These are phyloP conservation scores for Mollisiaceae sp. DNA, from an alignment of 2,329 filamentous ascomycete species.

Conservation along the genomic window DNA sequence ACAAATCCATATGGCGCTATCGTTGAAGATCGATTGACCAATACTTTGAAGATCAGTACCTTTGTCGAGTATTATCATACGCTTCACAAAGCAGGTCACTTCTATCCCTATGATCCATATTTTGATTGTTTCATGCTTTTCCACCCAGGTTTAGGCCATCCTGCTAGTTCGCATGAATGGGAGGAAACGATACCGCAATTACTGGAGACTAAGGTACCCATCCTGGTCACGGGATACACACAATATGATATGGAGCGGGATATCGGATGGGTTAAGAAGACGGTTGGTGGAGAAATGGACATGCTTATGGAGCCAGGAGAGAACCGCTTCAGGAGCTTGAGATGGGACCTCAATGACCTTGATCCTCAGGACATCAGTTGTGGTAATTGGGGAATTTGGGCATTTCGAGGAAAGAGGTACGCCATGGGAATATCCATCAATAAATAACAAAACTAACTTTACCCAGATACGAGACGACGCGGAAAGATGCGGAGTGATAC, in stretches of 20 bases:
- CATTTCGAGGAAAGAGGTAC: slow-evolving; percentile 95
- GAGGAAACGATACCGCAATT: slow-evolving; percentile 85
- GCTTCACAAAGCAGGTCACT: slow-evolving; percentile 87
- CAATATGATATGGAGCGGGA: slow-evolving; percentile 94
- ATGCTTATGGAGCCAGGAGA: slow-evolving; percentile 89
- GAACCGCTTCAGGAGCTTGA: slow-evolving; percentile 89
- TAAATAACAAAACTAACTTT: slow-evolving; percentile 21
- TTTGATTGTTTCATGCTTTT: slow-evolving; percentile 98
- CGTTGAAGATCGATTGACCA: slow-evolving; percentile 86
- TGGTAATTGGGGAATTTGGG: slow-evolving; percentile 97
- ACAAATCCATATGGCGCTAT: slow-evolving; percentile 92
- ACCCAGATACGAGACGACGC: slow-evolving; percentile 43
- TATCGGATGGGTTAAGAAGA: slow-evolving; percentile 86
- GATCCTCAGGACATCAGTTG: slow-evolving; percentile 94
- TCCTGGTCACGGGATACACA: slow-evolving; percentile 95
- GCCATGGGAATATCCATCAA: slow-evolving; percentile 34
- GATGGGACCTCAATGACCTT: slow-evolving; percentile 96
- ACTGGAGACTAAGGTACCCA: slow-evolving; percentile 92
- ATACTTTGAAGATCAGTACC: slow-evolving; percentile 94
- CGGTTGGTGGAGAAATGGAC: slow-evolving; percentile 88
- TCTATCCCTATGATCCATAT: slow-evolving; percentile 95
- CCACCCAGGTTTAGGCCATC: slow-evolving; percentile 94
- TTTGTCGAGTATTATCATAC: slow-evolving; percentile 99
- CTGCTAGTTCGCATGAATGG: slow-evolving; percentile 94
- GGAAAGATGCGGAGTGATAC: slow-evolving; percentile 33